These are phyloP conservation scores for Fusarium verrucosum DNA, from an alignment of 2,329 filamentous ascomycete genomes.

Conservation along the genomic window DNA sequence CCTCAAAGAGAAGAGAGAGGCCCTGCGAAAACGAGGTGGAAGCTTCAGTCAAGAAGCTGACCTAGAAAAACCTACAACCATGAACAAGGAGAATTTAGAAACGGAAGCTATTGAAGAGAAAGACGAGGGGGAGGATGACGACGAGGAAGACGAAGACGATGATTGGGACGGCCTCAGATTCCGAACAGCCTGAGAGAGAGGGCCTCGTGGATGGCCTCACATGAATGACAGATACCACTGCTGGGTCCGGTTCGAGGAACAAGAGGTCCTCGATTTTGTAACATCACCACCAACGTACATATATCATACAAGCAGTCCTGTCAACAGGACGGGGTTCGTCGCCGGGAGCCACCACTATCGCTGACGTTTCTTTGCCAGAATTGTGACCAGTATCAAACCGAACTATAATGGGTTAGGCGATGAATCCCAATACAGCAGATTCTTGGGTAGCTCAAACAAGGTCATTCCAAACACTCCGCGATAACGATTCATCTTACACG, in stretches of 20 bases:
- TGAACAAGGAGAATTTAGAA: conserved; percentile 46
- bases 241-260: not conserved
- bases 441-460: not conserved
- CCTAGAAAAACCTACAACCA: conserved; percentile 25
- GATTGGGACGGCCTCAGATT: conserved; percentile 71
- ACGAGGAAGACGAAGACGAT: conserved; percentile 58
- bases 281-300: conserved; percentile 40
- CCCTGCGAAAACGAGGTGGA: conserved; percentile 59
- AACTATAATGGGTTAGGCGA: not conserved
- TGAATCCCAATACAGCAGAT: not conserved
- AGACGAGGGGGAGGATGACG: conserved; percentile 60
- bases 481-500: conserved; percentile 2
- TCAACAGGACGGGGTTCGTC: conserved; percentile 4
- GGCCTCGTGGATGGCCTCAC: not conserved
- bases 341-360: not conserved
- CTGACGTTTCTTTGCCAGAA: not conserved
- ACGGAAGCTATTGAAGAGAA: conserved; percentile 50
- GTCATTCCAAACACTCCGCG: not conserved
- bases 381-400: conserved; percentile 7
- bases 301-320: conserved; percentile 40
- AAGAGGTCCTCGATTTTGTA: conserved; percentile 32
- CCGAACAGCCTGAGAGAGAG: conserved; percentile 30
- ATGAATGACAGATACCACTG: not conserved
- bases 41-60: conserved; percentile 45
- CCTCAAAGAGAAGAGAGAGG: conserved; percentile 76